Percentiles rank a stretch among this genome's conserved stretches.
Conservation (phyloP, 2,329 filamentous ascomycete genomes). For the Aureobasidium sp. region DNA sequence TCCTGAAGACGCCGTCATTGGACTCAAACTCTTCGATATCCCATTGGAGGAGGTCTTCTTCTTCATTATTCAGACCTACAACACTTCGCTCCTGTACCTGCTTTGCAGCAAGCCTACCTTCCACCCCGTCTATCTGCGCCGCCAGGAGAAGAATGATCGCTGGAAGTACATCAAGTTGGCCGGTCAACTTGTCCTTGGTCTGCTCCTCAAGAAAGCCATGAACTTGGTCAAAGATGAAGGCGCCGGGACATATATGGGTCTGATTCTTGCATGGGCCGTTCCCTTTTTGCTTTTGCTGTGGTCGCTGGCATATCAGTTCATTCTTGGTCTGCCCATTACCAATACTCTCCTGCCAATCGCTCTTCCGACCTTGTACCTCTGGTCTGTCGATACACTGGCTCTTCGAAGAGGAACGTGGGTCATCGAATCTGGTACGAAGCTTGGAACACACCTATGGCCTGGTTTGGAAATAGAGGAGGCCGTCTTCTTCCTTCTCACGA, state of each 20-base stretch:
- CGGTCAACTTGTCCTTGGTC: constrained; percentile 46
- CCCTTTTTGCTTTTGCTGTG: constrained; percentile 60
- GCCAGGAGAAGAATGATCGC: constrained; percentile 31
- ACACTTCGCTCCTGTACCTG: constrained; percentile 61
- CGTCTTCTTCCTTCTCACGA: constrained; percentile 65
- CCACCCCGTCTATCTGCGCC: constrained; percentile 47
- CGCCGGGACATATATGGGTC: constrained; percentile 57
- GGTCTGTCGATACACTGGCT: constrained; percentile 64
- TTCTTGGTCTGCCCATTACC: constrained; percentile 52
- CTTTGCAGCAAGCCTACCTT: constrained; percentile 58
- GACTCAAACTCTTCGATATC: constrained; percentile 56
- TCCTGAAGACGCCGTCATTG: constrained; percentile 57
- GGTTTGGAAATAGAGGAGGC: constrained; percentile 67
- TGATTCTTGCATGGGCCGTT: constrained; percentile 63
- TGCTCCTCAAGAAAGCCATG: constrained; percentile 40
- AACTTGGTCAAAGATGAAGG: constrained; percentile 40
- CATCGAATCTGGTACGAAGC: constrained; percentile 61
- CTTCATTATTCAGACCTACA: constrained; percentile 71
- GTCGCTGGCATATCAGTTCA: constrained; percentile 56
- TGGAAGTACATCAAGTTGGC: constrained; percentile 38
- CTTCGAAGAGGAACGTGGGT: constrained; percentile 64
- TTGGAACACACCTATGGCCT: constrained; percentile 56
- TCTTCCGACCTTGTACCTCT: constrained; percentile 62
- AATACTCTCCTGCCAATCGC: constrained; percentile 55
- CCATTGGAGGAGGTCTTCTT: constrained; percentile 70